Conservation (phyloP, 495 filamentous ascomycete species). For the Aspergillus nidulans region DNA sequence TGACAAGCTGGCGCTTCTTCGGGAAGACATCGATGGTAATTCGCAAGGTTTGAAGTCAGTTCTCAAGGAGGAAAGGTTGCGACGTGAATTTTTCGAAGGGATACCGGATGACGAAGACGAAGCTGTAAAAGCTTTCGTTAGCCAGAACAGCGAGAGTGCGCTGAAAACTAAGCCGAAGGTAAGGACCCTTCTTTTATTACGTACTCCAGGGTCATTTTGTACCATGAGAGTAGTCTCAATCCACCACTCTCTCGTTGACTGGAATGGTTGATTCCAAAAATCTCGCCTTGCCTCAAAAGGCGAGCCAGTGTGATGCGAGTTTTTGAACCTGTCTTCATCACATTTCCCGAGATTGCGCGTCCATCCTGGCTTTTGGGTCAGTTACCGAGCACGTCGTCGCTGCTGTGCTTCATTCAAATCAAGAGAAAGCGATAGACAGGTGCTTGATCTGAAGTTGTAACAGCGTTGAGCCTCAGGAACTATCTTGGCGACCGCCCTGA, state of each 20-base stretch:
- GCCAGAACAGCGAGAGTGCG: conserved; percentile 62
- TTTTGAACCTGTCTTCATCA: background rate
- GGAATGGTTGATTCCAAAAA: background rate
- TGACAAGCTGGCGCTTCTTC: conserved; percentile 55
- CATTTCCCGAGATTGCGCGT: background rate
- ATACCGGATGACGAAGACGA: conserved; percentile 52
- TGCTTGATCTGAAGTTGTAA: background rate
- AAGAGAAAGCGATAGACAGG: background rate
- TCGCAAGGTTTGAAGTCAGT: conserved; percentile 62
- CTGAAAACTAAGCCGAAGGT: conserved; percentile 86
- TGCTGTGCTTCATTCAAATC: background rate
- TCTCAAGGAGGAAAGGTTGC: conserved; percentile 53
- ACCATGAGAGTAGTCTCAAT: background rate
- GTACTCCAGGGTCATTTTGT: background rate
- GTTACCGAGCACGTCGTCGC: background rate
- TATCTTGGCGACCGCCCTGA: background rate
- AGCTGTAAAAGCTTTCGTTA: conserved; percentile 63
- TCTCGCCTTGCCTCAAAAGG: background rate
- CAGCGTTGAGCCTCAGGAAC: background rate
- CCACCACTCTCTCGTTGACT: background rate
- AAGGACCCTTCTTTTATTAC: conserved; percentile 20
- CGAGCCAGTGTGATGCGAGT: background rate
- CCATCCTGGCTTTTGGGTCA: background rate
- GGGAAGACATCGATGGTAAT: conserved; percentile 67
- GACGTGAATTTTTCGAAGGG: conserved; percentile 58